These are phyloP conservation scores for Pythium rishiriense DNA, from an alignment of 352 stramenopile genomes.

Conservation along the genomic window DNA sequence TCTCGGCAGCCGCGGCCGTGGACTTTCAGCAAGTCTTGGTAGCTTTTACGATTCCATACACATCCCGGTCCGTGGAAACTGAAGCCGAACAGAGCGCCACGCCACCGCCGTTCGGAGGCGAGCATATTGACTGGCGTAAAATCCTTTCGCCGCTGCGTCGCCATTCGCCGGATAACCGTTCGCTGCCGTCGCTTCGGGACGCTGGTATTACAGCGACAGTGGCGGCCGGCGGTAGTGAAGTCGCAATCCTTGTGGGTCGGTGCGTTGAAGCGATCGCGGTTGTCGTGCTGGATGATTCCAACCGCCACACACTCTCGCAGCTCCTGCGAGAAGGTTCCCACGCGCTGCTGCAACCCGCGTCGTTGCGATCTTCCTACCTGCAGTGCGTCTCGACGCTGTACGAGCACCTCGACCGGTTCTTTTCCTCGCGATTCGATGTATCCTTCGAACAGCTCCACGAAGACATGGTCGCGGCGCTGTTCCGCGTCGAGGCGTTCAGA, in stretches of 20 bases:
- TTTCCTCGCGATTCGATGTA: constrained; percentile 1
- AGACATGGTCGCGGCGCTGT: constrained; percentile 18
- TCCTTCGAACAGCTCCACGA: constrained; percentile 19
- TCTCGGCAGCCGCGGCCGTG: constrained; percentile 33
- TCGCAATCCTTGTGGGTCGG: constrained; percentile 8
- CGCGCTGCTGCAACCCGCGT: constrained; percentile 1
- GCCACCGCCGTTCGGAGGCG: neutral
- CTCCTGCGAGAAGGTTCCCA: constrained; percentile 1
- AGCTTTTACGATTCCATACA: too few species aligned
- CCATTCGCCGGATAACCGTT: neutral
- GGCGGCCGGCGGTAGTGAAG: neutral
- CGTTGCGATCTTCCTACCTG: constrained; percentile 9
- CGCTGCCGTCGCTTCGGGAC: constrained; percentile 15
- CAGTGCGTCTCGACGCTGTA: constrained; percentile 1
- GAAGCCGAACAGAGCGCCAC: constrained; percentile 24
- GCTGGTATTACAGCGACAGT: neutral
- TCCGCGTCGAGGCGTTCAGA: constrained; percentile 16
- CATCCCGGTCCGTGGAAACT: too few species aligned
- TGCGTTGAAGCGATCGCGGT: constrained; percentile 15
- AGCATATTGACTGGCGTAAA: neutral
- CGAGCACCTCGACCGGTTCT: constrained; percentile 13
- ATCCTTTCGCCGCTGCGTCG: constrained; percentile 12
- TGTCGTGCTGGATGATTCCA: constrained; percentile 14
- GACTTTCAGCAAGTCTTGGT: constrained; percentile 17
- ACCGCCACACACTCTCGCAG: constrained; percentile 13